phyloP scores from a whole-genome alignment of 2,329 filamentous ascomycete species.

The Fusarium brevicatenulatum region DNA sequence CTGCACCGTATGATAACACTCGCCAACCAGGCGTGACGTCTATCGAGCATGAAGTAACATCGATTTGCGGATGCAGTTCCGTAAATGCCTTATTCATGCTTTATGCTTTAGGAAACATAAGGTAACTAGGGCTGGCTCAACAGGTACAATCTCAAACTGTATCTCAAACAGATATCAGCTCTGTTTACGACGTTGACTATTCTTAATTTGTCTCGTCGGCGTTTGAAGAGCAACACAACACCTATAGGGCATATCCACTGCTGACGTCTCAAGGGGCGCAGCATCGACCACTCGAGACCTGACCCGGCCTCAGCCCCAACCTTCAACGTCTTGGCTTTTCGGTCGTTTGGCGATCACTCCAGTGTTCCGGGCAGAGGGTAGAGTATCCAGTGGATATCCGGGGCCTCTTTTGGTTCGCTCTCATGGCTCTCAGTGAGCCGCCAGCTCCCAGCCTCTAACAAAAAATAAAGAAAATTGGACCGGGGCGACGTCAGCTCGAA shows the following conservation, averaged over 20 bases:
- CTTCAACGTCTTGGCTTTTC: conserved; percentile 18
- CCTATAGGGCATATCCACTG: conserved; percentile 33
- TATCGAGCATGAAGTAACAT: not conserved
- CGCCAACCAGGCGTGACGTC: conserved; percentile 16
- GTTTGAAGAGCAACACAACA: conserved; percentile 25
- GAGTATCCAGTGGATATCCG: not conserved
- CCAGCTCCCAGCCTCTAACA: conserved; percentile 15
- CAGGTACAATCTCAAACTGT: conserved; percentile 9
- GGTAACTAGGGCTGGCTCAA: not conserved
- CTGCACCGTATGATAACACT: conserved; percentile 5
- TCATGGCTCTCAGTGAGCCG: not conserved
- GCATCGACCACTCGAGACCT: conserved; percentile 17
- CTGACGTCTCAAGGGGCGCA: conserved; percentile 45
- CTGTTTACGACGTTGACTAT: conserved; percentile 2
- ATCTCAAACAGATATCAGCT: conserved; percentile 7
- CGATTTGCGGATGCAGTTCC: not conserved
- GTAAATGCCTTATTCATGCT: not conserved
- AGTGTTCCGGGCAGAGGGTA: not conserved
- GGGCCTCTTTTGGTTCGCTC: conserved; percentile 12
- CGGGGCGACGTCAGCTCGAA: conserved; percentile 41
- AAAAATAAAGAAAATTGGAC: conserved; percentile 28
- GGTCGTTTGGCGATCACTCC: conserved; percentile 26
- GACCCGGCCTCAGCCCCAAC: not conserved
- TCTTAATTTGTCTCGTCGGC: conserved; percentile 25
- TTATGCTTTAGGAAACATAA: not conserved